Evolutionary conservation across 495 filamentous ascomycete species (phyloP).

Genomic region (Poronia punctata): DNA sequence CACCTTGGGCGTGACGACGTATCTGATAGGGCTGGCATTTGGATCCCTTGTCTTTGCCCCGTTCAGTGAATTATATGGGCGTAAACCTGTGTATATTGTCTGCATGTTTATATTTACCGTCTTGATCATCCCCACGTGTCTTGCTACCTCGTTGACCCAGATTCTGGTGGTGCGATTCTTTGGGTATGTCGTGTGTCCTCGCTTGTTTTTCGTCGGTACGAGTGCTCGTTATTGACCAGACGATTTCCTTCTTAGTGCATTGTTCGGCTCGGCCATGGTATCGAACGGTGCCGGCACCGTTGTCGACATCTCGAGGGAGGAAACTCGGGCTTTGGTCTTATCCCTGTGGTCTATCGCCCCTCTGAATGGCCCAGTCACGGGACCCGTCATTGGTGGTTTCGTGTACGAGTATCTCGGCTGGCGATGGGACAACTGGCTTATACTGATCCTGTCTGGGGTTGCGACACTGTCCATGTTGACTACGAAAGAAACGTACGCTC

Average conservation of each 20-base stretch:
- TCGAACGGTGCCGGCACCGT: constrained; percentile 78
- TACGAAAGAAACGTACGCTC: constrained; percentile 72
- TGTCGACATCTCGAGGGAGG: constrained; percentile 65
- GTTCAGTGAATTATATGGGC: constrained; percentile 69
- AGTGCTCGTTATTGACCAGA: no score
- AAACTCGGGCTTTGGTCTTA: constrained; percentile 65
- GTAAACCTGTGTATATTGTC: constrained; percentile 63
- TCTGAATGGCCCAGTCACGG: constrained; percentile 63
- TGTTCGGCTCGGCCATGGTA: constrained; percentile 74
- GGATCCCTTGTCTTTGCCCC: constrained; percentile 69
- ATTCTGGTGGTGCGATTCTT: constrained; percentile 69
- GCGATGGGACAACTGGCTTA: constrained; percentile 84
- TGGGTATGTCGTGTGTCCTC: constrained; percentile 35
- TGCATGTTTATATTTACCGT: constrained; percentile 57
- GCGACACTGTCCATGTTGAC: constrained; percentile 45
- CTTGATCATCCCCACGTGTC: constrained; percentile 63
- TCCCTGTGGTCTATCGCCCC: constrained; percentile 73
- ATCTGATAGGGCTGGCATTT: constrained; percentile 64
- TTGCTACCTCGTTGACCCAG: constrained; percentile 56
- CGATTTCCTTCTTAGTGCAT: constrained; percentile 41
- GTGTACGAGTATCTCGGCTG: constrained; percentile 72
- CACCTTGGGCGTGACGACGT: constrained; percentile 74
- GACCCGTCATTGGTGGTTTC: constrained; percentile 69
- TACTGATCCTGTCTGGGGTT: constrained; percentile 59
- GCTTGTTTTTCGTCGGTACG: not conserved